phyloP scores from a whole-genome alignment of 306 rosid genomes.

The Lupinus albus region DNA sequence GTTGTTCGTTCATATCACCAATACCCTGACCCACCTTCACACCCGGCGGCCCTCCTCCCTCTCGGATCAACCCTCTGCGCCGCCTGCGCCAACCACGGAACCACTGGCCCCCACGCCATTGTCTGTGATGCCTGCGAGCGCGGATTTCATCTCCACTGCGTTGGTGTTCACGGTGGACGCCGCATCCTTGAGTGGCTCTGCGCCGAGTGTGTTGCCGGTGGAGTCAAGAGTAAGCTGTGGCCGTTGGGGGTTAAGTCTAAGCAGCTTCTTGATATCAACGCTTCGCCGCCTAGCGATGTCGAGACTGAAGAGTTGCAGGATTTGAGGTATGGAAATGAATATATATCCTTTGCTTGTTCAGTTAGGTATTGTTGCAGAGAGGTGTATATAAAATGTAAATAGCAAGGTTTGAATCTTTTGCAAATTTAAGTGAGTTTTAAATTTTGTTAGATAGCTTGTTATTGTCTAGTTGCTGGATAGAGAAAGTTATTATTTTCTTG shows the following conservation, averaged over 20 bases:
- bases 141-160: constrained; percentile 73
- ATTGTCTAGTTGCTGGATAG: background rate
- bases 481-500: constrained; percentile 5
- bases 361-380: constrained; percentile 4
- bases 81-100: constrained; percentile 61
- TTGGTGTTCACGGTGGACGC: constrained; percentile 72
- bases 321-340: constrained; percentile 64
- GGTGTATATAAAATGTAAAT: background rate
- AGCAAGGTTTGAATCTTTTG: constrained; percentile 12
- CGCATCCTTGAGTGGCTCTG: constrained; percentile 81
- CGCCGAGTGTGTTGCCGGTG: constrained; percentile 62
- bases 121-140: constrained; percentile 99
- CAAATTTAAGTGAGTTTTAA: constrained; percentile 2
- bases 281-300: constrained; percentile 92
- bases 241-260: constrained; percentile 89
- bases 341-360: constrained; percentile 11
- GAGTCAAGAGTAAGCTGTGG: constrained; percentile 90
- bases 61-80: constrained; percentile 47
- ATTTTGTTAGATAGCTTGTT: constrained; percentile 9
- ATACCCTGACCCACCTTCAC: constrained; percentile 78
- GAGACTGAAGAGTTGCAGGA: constrained; percentile 62
- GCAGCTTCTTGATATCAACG: constrained; percentile 83
- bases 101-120: constrained; percentile 53
- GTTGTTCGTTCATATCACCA: constrained; percentile 80
- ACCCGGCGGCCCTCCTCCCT: constrained; percentile 58